A percentile compares a stretch with the other conserved stretches of the same genome.
Evolutionary conservation across 768 basidiomycete species (phyloP).

Genomic region (Omphalotus guepiniiformis): DNA sequence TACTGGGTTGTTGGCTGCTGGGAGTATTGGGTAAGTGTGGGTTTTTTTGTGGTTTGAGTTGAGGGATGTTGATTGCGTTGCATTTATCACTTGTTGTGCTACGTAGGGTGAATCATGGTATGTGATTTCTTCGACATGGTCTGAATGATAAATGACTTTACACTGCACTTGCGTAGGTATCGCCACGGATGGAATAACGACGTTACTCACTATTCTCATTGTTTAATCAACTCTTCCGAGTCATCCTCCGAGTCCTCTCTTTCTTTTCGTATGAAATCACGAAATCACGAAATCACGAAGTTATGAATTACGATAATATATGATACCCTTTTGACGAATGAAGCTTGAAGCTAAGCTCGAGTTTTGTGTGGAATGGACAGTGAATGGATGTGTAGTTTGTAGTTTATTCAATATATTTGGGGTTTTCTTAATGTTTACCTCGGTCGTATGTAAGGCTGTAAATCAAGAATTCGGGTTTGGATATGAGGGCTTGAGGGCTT

Average conservation of each 20-base stretch:
- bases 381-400: too few relatives aligned
- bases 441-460: too few relatives aligned
- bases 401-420: too few relatives aligned
- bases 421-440: too few relatives aligned
- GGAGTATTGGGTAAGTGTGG: slow-evolving; percentile 37
- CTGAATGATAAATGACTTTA: background rate
- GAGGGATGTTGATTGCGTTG: background rate
- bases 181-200: slow-evolving; percentile 5
- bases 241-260: background rate
- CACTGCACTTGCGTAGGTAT: background rate
- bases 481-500: too few relatives aligned
- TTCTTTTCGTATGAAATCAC: background rate
- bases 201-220: slow-evolving; percentile 4
- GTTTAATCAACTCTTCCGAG: background rate
- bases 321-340: too few relatives aligned
- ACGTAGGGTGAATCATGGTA: slow-evolving; percentile 7
- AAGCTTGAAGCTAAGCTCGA: too few relatives aligned
- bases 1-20: slow-evolving; percentile 50
- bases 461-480: too few relatives aligned
- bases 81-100: background rate
- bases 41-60: background rate
- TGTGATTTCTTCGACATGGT: background rate
- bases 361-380: too few relatives aligned
- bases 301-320: too few relatives aligned
- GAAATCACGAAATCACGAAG: background rate